Conservation (phyloP, 2,329 filamentous ascomycete genomes). For the Chrysoporthe austroafricana region DNA sequence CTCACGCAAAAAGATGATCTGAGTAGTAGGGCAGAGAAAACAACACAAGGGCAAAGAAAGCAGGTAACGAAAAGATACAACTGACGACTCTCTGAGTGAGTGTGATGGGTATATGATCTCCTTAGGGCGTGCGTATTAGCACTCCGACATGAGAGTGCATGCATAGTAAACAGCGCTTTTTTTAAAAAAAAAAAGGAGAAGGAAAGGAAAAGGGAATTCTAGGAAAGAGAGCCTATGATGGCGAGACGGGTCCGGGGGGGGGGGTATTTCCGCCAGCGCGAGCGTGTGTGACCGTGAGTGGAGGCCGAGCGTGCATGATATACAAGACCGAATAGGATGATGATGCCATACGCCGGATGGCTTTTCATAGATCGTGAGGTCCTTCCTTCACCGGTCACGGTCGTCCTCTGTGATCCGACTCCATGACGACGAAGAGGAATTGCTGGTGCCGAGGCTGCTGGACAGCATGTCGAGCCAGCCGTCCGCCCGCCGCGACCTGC, state of each 20-base stretch:
- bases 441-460: slow-evolving; percentile 23
- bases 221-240: neutral
- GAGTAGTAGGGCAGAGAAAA: neutral
- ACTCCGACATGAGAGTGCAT: slow-evolving; percentile 11
- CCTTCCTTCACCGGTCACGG: slow-evolving; percentile 23
- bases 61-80: neutral
- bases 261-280: neutral
- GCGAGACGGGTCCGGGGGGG: neutral
- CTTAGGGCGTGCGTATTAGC: slow-evolving; percentile 9
- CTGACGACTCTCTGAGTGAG: slow-evolving; percentile 22
- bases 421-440: slow-evolving; percentile 19
- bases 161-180: slow-evolving; percentile 18
- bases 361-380: neutral
- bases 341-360: neutral
- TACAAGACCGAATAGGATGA: neutral
- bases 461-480: slow-evolving; percentile 26
- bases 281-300: neutral
- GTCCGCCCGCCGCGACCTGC: slow-evolving; percentile 15
- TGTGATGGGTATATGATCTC: slow-evolving; percentile 24
- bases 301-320: neutral
- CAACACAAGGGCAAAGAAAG: neutral
- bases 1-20: slow-evolving; percentile 10
- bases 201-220: neutral
- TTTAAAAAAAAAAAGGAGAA: slow-evolving; percentile 8
- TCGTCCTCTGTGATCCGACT: slow-evolving; percentile 21